Evolutionary conservation across 2,329 filamentous ascomycete species (phyloP), one percentile per base, ranked within the genome.

Genomic region (Aspergillus sp.): DNA sequence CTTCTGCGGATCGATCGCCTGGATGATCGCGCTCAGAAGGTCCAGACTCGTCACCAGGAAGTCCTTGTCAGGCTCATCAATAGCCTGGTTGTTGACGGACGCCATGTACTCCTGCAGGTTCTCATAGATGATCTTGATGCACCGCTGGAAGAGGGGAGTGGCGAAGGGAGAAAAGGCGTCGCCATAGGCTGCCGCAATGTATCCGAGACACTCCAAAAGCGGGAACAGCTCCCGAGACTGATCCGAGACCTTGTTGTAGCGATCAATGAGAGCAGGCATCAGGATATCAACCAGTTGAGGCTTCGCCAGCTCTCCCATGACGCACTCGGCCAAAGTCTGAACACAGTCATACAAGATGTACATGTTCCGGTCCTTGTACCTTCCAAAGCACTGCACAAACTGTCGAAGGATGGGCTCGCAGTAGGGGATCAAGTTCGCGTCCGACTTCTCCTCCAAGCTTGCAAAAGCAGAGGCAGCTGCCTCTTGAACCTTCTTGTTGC

Each of bases 321-420:
- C 90, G 71, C 92, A 90, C 76, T 99, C 95, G 3, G 95, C 95
- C 59, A 99, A 82, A 0, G 95, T 99, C 79, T 99, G 95, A 36
- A 99, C 91, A 75, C 95, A 98, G 78, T 99, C 95, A 80, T 99
- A 99, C 36, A 99, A 86, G 57, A 98, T 96, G 80, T 96, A 97
- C 87, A 98, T 97, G 80, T 99, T 99, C 71, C 92, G 89, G 77
- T 98, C 94, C 83, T 99, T 98, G 86, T 98, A 99, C 77, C 90
- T 92, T 56, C 83, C 85, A 77, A 99, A 99, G 77, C 95, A 99
- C 62, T 85, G 83, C 55, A 97, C 92, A 71, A 94, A 98, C 74
- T 98, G 95, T 63, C 88, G 89, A 56, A 98, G 86, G 69, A 99
- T 98, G 25, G 93, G 91, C 27, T 89, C 85, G 70, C 91, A 93